phyloP scores from a whole-genome alignment of 1,139 yeast species.

The Arxiozyma slooffiae region DNA sequence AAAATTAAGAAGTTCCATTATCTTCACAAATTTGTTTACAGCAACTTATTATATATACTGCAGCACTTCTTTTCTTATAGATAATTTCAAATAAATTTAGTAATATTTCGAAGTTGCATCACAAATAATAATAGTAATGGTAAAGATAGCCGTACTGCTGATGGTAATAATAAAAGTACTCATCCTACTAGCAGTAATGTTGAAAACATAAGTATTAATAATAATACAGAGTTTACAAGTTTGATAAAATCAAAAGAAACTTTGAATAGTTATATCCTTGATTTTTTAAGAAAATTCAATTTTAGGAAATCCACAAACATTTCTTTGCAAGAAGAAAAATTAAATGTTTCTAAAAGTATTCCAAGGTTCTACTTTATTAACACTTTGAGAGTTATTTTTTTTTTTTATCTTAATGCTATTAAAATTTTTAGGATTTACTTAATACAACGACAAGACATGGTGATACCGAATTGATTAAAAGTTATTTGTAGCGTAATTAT shows the following conservation, averaged over 20 bases:
- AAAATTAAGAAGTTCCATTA: not conserved
- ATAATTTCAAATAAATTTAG: not conserved
- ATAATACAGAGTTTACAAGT: not conserved
- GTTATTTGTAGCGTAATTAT: conserved; percentile 34
- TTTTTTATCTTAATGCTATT: conserved; percentile 92
- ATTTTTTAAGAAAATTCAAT: conserved; percentile 68
- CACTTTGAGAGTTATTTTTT: conserved; percentile 78
- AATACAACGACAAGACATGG: conserved; percentile 65
- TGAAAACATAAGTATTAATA: not conserved
- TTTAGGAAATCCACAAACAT: conserved; percentile 61
- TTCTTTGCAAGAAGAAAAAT: conserved; percentile 65
- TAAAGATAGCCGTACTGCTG: not conserved
- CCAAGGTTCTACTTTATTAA: conserved; percentile 35
- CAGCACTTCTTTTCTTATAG: not conserved
- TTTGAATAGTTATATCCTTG: conserved; percentile 70
- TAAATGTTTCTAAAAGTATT: conserved; percentile 6
- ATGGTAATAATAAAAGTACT: not conserved
- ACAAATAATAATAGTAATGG: not conserved
- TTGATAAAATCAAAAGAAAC: conserved; percentile 2
- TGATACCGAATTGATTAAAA: conserved; percentile 50
- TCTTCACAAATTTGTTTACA: not conserved
- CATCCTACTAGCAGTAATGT: not conserved
- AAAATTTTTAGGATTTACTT: conserved; percentile 87
- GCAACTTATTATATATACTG: not conserved
- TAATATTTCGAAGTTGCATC: not conserved